Percentiles rank a stretch among this genome's conserved stretches.
These are phyloP conservation scores for Hypoxylon rubiginosum DNA, from an alignment of 2,329 filamentous ascomycete genomes.

Conservation along the genomic window DNA sequence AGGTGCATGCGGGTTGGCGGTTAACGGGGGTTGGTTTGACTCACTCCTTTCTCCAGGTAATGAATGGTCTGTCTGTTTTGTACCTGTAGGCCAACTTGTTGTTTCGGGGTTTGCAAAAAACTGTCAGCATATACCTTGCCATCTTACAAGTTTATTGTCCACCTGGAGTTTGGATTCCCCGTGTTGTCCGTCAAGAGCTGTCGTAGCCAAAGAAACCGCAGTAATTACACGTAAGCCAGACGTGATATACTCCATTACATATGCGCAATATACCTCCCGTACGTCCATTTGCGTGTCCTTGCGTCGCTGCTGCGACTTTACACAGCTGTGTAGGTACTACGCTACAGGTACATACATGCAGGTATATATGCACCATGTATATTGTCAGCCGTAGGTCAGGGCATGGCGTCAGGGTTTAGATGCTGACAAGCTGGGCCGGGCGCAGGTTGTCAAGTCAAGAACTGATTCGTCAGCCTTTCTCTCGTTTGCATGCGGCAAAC, in stretches of 20 bases:
- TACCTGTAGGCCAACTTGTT: too few species aligned
- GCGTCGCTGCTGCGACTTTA: neutral
- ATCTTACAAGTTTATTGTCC: neutral
- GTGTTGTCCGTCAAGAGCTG: slow-evolving; percentile 11
- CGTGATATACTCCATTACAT: slow-evolving; percentile 6
- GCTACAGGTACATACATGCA: neutral
- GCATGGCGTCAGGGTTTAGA: slow-evolving; percentile 32
- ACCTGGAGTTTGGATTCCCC: slow-evolving; percentile 17
- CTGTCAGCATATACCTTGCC: neutral
- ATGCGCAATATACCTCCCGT: slow-evolving; percentile 2
- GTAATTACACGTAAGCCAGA: slow-evolving; percentile 29
- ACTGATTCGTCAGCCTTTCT: slow-evolving; percentile 40
- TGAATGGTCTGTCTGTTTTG: too few species aligned
- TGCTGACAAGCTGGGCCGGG: slow-evolving; percentile 28
- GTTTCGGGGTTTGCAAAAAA: slow-evolving; percentile 27
- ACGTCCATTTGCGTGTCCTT: slow-evolving; percentile 6
- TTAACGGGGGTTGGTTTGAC: slow-evolving; percentile 21
- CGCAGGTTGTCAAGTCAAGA: slow-evolving; percentile 16
- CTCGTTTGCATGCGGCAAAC: slow-evolving; percentile 32
- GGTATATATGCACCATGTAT: slow-evolving; percentile 6
- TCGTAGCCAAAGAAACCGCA: slow-evolving; percentile 16
- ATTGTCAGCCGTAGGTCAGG: slow-evolving; percentile 19
- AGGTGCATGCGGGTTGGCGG: slow-evolving; percentile 36
- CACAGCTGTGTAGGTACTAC: neutral
- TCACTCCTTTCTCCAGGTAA: slow-evolving; percentile 21